Base-by-base conservation (phyloP, 2,329 filamentous ascomycete genomes). In the Stylonectria norvegica region DNA sequence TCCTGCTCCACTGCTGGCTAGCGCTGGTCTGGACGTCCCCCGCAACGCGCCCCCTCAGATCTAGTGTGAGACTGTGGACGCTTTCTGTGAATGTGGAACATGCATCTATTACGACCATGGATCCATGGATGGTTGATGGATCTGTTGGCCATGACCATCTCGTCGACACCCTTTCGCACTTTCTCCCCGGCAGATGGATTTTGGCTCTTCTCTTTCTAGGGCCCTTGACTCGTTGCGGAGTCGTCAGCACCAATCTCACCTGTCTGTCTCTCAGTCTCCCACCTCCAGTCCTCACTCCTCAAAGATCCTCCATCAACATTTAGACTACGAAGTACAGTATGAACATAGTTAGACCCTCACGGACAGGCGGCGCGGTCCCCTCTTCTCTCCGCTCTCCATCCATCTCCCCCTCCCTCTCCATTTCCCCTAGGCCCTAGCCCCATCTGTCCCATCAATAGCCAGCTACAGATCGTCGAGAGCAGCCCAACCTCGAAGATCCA, bases 351-450 rank as follows among this genome's bases (percentile, higher is more conserved):
- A 38, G 34, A 36, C 47, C 32, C 38, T 34, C 32, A 47, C 47
- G 48, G 50, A 54, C 50, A 52, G 50, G 31, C 44, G 52, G 44
- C n/a, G n/a, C n/a, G n/a, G n/a, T n/a, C n/a, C n/a, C n/a, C n/a
- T n/a, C n/a, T n/a, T n/a, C n/a, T n/a, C n/a, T n/a, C n/a, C n/a
- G n/a, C 47, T 35, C 37, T 44, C 27, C 42, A 20, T 14, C 40
- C 40, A 52, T 51, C 50, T 25, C 38, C 40, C 25, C 38, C 29
- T 19, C 39, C 29, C 38, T 34, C 34, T 56, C 49, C 53, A 41
- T 42, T 51, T 38, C 42, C 41, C 53, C 51, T 55, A 56, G 49
- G n/a, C n/a, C n/a, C n/a, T n/a, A n/a, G n/a, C n/a, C n/a, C n/a
- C n/a, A n/a, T n/a, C n/a, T n/a, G n/a, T n/a, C n/a, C n/a, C n/a